These are phyloP conservation scores for Mucor saturninus DNA, from an alignment of 371 early-diverging fungal genomes.

Conservation along the genomic window DNA sequence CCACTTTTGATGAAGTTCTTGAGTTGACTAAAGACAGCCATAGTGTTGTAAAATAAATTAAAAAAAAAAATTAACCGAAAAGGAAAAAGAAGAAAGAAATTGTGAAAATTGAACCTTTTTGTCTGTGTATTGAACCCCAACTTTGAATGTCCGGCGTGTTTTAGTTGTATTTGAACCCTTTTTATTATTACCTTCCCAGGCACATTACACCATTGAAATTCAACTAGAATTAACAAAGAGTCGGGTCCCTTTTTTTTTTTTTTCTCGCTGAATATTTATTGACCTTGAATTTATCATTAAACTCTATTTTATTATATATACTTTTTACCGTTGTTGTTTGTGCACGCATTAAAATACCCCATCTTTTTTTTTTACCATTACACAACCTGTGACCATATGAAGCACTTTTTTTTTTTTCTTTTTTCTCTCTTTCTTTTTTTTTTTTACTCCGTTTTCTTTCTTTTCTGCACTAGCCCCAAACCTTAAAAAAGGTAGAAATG, in stretches of 20 bases:
- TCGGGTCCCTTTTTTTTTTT: no score
- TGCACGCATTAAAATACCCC: no score
- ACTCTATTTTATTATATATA: no score
- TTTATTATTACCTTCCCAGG: no score
- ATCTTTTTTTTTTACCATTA: not conserved
- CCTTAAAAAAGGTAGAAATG: conserved; percentile 23
- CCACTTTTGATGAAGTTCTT: conserved; percentile 49
- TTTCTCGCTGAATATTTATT: no score
- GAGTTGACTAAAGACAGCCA: conserved; percentile 54
- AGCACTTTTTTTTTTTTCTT: conserved; percentile 2
- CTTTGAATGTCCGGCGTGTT: not conserved
- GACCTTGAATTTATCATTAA: no score
- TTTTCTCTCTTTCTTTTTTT: not conserved
- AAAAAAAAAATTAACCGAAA: conserved; percentile 2
- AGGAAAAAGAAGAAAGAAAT: not conserved
- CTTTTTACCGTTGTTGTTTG: no score
- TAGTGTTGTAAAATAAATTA: conserved; percentile 5
- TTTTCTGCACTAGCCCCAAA: not conserved
- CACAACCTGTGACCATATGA: not conserved
- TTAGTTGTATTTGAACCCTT: not conserved
- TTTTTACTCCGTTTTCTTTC: conserved; percentile 6
- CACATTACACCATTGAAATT: no score
- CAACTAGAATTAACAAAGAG: no score
- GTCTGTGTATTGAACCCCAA: not conserved
- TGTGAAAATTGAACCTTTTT: not conserved